These are phyloP conservation scores for Chlorella sp. DNA, from an alignment of 139 green algal genomes.

Conservation along the genomic window DNA sequence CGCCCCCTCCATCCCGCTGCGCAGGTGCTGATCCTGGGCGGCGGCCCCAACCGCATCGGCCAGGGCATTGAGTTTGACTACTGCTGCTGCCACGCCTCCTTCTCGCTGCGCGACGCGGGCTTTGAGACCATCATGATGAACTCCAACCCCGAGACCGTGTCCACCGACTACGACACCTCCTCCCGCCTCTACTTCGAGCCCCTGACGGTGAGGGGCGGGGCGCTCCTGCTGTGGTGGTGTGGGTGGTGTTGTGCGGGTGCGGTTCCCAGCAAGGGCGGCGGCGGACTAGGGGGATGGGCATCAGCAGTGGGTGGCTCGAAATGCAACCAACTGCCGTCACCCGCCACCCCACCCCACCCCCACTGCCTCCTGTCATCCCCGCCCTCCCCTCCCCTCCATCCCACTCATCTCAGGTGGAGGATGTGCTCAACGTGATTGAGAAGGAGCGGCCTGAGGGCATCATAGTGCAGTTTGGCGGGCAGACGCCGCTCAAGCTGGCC, in stretches of 20 bases:
- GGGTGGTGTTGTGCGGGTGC: not conserved
- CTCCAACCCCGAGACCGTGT: constrained; percentile 99
- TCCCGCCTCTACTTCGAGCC: constrained; percentile 99
- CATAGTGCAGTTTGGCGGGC: constrained; percentile 99
- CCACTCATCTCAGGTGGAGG: constrained; percentile 63
- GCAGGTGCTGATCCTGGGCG: constrained; percentile 97
- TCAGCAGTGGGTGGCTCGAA: not conserved
- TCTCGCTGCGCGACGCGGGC: constrained; percentile 75
- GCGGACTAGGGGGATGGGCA: not conserved
- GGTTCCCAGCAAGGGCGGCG: not conserved
- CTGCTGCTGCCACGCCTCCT: constrained; percentile 99
- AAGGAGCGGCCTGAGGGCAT: constrained; percentile 96
- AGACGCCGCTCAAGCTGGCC: constrained; percentile 97
- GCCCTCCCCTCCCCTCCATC: not conserved
- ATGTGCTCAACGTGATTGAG: constrained; percentile 98
- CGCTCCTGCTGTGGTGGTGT: not conserved
- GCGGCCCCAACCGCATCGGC: constrained; percentile 99
- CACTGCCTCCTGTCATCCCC: constrained; percentile 9
- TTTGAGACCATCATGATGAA: constrained; percentile 99
- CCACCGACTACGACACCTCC: constrained; percentile 98
- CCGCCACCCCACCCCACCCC: not conserved
- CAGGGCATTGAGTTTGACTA: constrained; percentile 99
- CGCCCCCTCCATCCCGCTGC: not conserved
- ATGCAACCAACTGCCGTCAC: no score
- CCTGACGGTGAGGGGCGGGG: constrained; percentile 67